Evolutionary conservation across 2,329 filamentous ascomycete species (phyloP), one percentile per base, ranked within the genome.

Genomic region (Thyridium curvatum): DNA sequence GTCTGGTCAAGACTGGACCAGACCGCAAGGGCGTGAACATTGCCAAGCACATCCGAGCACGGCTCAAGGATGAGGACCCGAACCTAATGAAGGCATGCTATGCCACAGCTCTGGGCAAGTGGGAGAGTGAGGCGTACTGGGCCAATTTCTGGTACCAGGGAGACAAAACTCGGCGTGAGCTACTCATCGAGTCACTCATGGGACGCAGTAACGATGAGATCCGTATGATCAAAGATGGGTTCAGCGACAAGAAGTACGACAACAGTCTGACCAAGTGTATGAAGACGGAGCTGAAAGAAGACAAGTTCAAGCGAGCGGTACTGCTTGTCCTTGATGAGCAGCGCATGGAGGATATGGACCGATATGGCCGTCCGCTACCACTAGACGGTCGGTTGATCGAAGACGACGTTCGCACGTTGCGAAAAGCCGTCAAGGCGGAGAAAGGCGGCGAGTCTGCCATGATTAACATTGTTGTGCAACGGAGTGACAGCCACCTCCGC

Each of bases 121-220:
- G 89, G 82, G 93, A 96, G 65, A 84, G 82, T 50, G 93, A 98
- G 60, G 87, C 88, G 0, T 95, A 95, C 70, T 98, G 93, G 90
- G 89, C 91, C 43, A 97, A 96, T 60, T 95, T 88, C 62, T 97
- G 89, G 82, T 97, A 96, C 64, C 91, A 96, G 56, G 82, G 83
- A 30, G 85, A 91, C 60, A 86, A 83, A 52, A 86, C 82, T 8
- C 77, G 88, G 3, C 79, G 90, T 6, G 91, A 97, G 61, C 72
- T 98, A 29, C 75, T 98, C 38, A 96, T 97, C 52, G 93, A 98
- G 62, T 79, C 82, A 6, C 74, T 98, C 15, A 94, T 96, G 80
- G 93, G 93, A 0, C 79, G 90, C 6, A 80, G 81, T 18, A 96
- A 96, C 59, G 71, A 77, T n/a, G 93, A 97, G 55, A 86, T 97